Conservation (phyloP, 139 green algal species). For the Gonium pectorale region DNA sequence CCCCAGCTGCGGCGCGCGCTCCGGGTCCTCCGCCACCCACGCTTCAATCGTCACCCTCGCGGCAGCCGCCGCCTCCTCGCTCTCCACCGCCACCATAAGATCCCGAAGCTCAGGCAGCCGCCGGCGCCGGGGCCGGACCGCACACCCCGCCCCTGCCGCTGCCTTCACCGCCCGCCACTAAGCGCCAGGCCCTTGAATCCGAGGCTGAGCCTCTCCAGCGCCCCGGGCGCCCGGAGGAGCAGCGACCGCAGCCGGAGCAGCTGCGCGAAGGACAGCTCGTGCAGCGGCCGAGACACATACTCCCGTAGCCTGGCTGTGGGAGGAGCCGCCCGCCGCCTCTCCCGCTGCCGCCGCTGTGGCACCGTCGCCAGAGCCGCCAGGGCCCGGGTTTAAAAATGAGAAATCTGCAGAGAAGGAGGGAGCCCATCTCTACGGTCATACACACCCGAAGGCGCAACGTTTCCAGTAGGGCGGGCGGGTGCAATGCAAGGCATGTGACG, state of each 20-base stretch:
- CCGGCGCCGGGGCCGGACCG: not conserved
- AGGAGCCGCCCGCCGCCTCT: not conserved
- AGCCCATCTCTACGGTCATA: no score
- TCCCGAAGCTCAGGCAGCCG: not conserved
- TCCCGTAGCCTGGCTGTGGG: no score
- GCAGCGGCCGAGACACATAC: not conserved
- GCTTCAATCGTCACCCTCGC: not conserved
- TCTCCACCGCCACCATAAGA: not conserved
- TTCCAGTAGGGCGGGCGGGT: no score
- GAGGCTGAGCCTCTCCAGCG: not conserved
- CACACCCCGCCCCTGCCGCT: not conserved
- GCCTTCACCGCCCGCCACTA: no score
- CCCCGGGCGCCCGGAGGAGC: not conserved
- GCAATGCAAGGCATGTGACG: no score
- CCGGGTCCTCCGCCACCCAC: not conserved
- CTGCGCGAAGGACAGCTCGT: not conserved
- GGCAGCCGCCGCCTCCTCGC: not conserved
- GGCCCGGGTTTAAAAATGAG: no score
- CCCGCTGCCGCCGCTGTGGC: not conserved
- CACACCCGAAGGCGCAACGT: no score
- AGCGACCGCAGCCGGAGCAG: not conserved
- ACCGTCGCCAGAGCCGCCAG: not conserved
- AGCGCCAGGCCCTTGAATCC: not conserved
- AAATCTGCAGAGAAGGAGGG: no score
- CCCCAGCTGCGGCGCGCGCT: constrained; percentile 6